phyloP scores from a whole-genome alignment of 169 alveolate species.

The Plasmodium blacklocki region DNA sequence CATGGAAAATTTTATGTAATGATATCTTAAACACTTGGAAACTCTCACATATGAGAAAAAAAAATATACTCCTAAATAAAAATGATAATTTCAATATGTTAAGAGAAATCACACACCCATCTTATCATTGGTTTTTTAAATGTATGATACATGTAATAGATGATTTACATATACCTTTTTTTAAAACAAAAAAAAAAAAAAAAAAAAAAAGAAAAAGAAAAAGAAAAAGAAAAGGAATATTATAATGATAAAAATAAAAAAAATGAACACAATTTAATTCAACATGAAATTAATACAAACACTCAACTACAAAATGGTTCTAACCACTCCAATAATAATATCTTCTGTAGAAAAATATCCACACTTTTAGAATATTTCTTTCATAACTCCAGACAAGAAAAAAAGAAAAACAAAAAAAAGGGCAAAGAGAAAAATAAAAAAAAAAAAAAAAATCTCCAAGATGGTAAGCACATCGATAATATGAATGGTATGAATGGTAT shows the following conservation, averaged over 20 bases:
- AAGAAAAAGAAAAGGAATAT: neutral
- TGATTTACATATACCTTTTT: constrained; percentile 73
- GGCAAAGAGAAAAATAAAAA: neutral
- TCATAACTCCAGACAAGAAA: neutral
- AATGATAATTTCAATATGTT: constrained; percentile 77
- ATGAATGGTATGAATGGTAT: too few species aligned
- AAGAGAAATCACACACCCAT: constrained; percentile 80
- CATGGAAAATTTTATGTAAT: constrained; percentile 81
- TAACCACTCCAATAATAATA: too few species aligned
- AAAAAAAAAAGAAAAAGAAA: neutral
- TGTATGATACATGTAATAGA: constrained; percentile 75
- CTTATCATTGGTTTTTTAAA: constrained; percentile 79
- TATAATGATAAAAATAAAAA: constrained; percentile 5
- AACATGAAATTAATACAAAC: neutral
- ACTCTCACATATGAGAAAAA: constrained; percentile 72
- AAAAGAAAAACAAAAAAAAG: neutral
- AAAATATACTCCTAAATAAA: constrained; percentile 38
- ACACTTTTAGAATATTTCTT: constrained; percentile 1
- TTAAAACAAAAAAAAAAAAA: neutral
- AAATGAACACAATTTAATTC: neutral
- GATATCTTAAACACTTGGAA: constrained; percentile 78
- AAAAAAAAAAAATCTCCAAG: neutral
- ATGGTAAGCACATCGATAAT: neutral
- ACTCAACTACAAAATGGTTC: neutral
- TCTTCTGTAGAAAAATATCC: neutral